phyloP scores from a whole-genome alignment of 495 filamentous ascomycete species.

The Penicillium salamii region DNA sequence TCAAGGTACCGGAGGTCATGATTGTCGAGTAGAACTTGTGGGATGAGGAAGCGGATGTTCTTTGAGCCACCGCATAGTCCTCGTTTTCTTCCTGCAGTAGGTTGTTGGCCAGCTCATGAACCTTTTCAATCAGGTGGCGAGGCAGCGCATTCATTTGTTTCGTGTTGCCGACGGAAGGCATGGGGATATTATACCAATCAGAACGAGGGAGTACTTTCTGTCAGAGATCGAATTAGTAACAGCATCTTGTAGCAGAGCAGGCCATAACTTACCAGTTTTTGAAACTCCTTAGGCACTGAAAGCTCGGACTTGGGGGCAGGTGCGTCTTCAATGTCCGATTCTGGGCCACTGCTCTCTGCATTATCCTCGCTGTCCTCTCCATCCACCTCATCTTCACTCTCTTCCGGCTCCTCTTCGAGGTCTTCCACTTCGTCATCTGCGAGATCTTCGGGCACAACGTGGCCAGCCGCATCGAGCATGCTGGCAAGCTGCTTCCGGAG shows the following conservation, averaged over 20 bases:
- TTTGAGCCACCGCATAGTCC: slow-evolving; percentile 53
- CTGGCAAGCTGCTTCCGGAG: slow-evolving; percentile 43
- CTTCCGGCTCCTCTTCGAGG: slow-evolving; percentile 35
- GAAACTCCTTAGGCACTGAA: slow-evolving; percentile 29
- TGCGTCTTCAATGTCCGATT: slow-evolving; percentile 24
- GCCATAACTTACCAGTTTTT: slow-evolving; percentile 35
- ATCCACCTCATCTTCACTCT: slow-evolving; percentile 23
- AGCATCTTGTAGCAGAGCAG: neutral
- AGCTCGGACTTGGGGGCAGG: slow-evolving; percentile 20
- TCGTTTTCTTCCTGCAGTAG: slow-evolving; percentile 73
- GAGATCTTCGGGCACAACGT: slow-evolving; percentile 42
- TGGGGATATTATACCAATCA: slow-evolving; percentile 75
- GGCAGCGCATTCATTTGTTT: slow-evolving; percentile 50
- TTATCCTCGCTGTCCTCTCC: slow-evolving; percentile 42
- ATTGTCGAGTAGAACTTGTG: slow-evolving; percentile 94
- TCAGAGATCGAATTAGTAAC: slow-evolving; percentile 19
- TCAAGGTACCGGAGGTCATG: slow-evolving; percentile 93
- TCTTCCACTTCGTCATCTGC: slow-evolving; percentile 46
- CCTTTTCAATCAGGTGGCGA: slow-evolving; percentile 59
- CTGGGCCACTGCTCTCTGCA: slow-evolving; percentile 29
- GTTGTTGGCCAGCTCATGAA: slow-evolving; percentile 71
- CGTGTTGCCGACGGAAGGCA: slow-evolving; percentile 53
- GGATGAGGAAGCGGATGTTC: slow-evolving; percentile 65
- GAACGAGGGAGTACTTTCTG: slow-evolving; percentile 73
- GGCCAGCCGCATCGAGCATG: slow-evolving; percentile 43